phyloP scores from a whole-genome alignment of 176 grass and related monocot genomes.

The Microstegium vimineum region DNA sequence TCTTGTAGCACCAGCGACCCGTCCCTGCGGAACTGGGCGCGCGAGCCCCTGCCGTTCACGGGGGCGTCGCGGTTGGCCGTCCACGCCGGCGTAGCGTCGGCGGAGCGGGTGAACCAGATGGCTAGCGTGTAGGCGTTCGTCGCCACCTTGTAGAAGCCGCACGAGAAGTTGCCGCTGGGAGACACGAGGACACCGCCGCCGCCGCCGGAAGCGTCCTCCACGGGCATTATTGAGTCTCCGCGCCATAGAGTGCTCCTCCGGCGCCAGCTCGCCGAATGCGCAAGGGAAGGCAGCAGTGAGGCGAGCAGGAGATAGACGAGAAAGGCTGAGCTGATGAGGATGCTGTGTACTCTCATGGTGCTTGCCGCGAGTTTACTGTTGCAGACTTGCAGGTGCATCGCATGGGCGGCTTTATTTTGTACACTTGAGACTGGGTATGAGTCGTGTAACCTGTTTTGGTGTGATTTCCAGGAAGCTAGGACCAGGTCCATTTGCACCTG shows the following conservation, averaged over 20 bases:
- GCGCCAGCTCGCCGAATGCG: background rate
- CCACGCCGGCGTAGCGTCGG: constrained; percentile 47
- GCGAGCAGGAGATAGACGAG: background rate
- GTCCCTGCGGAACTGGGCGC: constrained; percentile 13
- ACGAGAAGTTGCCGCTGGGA: constrained; percentile 47
- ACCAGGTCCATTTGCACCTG: background rate
- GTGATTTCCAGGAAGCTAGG: background rate
- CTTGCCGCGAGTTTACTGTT: background rate
- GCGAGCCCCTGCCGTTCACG: constrained; percentile 60
- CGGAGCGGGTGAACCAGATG: constrained; percentile 50
- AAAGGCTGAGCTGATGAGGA: background rate
- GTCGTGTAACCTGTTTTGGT: background rate
- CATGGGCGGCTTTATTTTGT: background rate
- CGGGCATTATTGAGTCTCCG: constrained; percentile 27
- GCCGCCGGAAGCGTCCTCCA: constrained; percentile 1
- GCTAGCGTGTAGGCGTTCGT: constrained; percentile 54
- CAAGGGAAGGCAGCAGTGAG: background rate
- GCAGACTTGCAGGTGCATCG: no score
- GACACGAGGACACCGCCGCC: constrained; percentile 33
- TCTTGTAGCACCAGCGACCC: constrained; percentile 33
- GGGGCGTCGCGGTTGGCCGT: constrained; percentile 55
- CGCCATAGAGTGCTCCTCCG: constrained; percentile 32
- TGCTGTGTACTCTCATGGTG: background rate
- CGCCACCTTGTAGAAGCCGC: constrained; percentile 54
- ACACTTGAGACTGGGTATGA: background rate